Evolutionary conservation across 805 yeast species (phyloP).

Genomic region (Zygoascus bituminiphila): DNA sequence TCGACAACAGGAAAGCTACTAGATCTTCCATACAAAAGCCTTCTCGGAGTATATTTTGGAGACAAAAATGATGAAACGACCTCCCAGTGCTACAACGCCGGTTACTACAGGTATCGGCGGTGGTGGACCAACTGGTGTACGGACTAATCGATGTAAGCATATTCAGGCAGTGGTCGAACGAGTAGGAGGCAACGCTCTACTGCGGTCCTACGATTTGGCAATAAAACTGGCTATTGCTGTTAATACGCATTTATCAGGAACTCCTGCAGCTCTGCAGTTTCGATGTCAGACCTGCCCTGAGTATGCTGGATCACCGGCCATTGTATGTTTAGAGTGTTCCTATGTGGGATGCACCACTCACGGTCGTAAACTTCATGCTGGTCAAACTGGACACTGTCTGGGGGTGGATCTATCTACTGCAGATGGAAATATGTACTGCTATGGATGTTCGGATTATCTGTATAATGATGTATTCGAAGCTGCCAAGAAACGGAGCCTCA

Average conservation of each 20-base stretch:
- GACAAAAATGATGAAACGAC: neutral
- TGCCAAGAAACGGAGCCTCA: conserved; percentile 31
- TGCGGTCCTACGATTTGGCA: conserved; percentile 11
- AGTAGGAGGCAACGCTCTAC: conserved; percentile 2
- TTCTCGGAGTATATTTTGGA: neutral
- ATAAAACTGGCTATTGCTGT: conserved; percentile 9
- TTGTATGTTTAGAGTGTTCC: conserved; percentile 18
- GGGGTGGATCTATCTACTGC: conserved; percentile 52
- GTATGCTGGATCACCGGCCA: neutral
- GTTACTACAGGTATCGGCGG: neutral
- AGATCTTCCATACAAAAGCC: neutral
- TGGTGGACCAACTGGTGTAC: neutral
- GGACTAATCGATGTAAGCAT: neutral
- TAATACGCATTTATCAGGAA: neutral
- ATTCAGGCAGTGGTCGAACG: neutral
- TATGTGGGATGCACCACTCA: conserved; percentile 15
- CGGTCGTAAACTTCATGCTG: conserved; percentile 9
- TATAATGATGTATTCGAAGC: conserved; percentile 51
- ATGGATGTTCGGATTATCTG: conserved; percentile 66
- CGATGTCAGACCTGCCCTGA: conserved; percentile 2
- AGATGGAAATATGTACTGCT: conserved; percentile 61
- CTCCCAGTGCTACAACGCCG: neutral
- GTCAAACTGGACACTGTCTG: conserved; percentile 27
- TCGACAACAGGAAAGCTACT: too few species aligned
- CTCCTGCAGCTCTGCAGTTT: neutral